Base-by-base conservation (phyloP, 768 basidiomycete species). In the Pleurotus eryngii region DNA sequence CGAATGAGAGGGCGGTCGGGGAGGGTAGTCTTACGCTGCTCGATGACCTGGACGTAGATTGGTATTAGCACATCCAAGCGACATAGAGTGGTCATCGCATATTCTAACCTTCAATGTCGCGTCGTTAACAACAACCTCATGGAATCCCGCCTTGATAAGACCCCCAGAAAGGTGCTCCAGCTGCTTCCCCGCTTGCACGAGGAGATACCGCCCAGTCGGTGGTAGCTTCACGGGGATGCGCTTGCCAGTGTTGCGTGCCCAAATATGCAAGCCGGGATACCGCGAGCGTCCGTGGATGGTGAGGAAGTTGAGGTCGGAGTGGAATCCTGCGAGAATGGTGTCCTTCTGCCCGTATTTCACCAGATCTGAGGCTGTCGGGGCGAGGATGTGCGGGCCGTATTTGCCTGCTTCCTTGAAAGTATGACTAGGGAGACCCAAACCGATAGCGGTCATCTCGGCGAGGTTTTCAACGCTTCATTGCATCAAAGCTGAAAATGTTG, bases 151-250 rank as follows among this genome's bases (percentile, higher is more conserved):
- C 65, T 90, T 90, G 67, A 98, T 85, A 26, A 95, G 73, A 0
- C 95, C 90, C 14, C 88, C 89, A 20, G 80, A 85, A 43, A 94
- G 74, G 70, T 92, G 91, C 67, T 97, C 95, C 9, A 98, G 81
- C 68, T 98, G 95, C 71, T 95, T 96, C 40, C 95, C 95, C 1
- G 95, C 95, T 71, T 98, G 95, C 1, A 98, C 92, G 12, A 98
- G 82, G 35, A 98, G 80, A 67, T 87, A 86, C 40, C 86, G 82
- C 3, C 89, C 90, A 1, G 81, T 76, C 0, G 95, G 55, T 2
- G 61, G 95, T 49, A 98, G 92, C 65, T 81, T 85, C 46, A 97
- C 95, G 2, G 87, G 77, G 59, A 98, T 92, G 12, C 92, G 86
- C 68, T 90, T 93, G 27, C 95, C 95, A 0, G 88, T 87, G 66